Evolutionary conservation across 257 asterid species (phyloP), one percentile per base, ranked within the genome.

Genomic region (Leptodermis oblonga): DNA sequence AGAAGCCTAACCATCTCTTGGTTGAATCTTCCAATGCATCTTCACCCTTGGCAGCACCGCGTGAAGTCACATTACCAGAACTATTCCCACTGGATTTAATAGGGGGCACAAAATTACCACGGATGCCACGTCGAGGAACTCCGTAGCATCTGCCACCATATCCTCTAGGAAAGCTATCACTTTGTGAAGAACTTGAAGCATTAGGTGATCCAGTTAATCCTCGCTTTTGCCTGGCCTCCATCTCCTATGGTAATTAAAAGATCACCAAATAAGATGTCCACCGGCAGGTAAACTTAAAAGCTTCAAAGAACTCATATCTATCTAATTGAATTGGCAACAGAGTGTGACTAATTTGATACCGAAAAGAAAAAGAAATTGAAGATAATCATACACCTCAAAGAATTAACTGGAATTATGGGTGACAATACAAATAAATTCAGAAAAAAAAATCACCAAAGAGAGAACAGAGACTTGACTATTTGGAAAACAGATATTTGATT

Each of bases 21-120:
- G 93, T 89, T 26, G 99, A 91, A 83, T 90, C 96, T 26, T 94
- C 97, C 68, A 91, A 49, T 61, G 85, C 78, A 74, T 94, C 97
- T 39, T 94, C 99, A 54, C 89, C 84, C 84, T 91, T 94, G 74
- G 90, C 93, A 65, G 86, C 78, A 79, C 18, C 65, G 65, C 93
- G 87, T 14, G 95, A 84, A 83, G 90, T 77, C 73, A 83, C 75
- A 81, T 81, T 87, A 78, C 96, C 92, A 42, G 76, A 65, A 74
- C 53, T 82, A 72, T 73, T 86, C 69, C 96, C 96, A 83, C 71
- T 87, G 55, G 95, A 84, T 80, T 87, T 86, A 81, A 94, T 87
- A 23, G 99, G 99, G 66, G 99, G 97, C 68, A 94, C 72, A 73
- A 94, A 94, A 81, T 86, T 91, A 73, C 99, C 96, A 62, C 99